Percentiles rank a stretch among this genome's conserved stretches.
These are phyloP conservation scores for Pseudonitzschia multistriata DNA, from an alignment of 108 stramenopile genomes.

Conservation along the genomic window DNA sequence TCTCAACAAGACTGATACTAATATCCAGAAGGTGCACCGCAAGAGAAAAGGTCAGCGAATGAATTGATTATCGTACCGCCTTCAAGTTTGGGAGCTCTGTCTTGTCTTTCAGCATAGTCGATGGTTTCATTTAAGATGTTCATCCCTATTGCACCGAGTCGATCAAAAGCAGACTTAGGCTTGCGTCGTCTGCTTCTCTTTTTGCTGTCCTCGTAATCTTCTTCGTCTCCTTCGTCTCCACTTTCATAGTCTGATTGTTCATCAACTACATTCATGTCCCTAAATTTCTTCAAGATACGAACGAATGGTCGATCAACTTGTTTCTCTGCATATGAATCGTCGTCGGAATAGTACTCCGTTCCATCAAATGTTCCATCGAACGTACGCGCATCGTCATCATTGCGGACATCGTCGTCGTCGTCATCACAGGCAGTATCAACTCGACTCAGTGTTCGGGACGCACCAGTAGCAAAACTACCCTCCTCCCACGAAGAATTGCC, in stretches of 20 bases:
- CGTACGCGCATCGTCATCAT: slow-evolving; percentile 7
- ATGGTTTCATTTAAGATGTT: slow-evolving; percentile 13
- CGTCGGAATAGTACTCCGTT: slow-evolving; percentile 10
- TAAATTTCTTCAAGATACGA: slow-evolving; percentile 6
- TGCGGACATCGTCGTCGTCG: neutral
- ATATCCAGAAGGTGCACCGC: slow-evolving; percentile 2
- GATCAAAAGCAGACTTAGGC: neutral
- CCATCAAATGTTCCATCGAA: slow-evolving; percentile 12
- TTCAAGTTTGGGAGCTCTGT: neutral
- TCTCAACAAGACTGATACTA: neutral
- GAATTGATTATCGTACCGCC: slow-evolving; percentile 1
- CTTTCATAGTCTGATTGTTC: neutral
- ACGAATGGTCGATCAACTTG: neutral
- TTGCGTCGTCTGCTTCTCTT: neutral
- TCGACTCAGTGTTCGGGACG: slow-evolving; percentile 11
- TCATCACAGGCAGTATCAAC: slow-evolving; percentile 3
- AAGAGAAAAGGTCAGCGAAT: slow-evolving; percentile 6
- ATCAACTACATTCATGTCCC: slow-evolving; percentile 11
- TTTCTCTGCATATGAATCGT: slow-evolving; percentile 2
- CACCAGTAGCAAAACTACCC: slow-evolving; percentile 14
- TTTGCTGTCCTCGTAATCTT: neutral
- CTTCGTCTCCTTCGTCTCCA: neutral
- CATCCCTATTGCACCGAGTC: slow-evolving; percentile 7
- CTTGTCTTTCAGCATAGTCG: slow-evolving; percentile 2
- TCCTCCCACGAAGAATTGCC: slow-evolving; percentile 17